Evolutionary conservation across 345 rosid species (phyloP).

Genomic region (Eucalyptus leucophloia): DNA sequence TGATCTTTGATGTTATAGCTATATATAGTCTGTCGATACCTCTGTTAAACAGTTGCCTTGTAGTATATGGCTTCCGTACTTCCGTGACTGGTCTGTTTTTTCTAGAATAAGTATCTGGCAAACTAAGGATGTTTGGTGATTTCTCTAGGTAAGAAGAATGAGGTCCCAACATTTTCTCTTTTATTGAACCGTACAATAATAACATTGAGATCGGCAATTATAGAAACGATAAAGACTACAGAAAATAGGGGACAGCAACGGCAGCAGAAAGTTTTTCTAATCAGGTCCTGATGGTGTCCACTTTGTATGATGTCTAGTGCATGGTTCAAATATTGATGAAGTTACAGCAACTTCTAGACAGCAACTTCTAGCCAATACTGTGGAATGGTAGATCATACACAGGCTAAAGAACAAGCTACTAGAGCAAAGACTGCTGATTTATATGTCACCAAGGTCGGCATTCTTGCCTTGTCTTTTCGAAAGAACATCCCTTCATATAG

Average conservation of each 20-base stretch:
- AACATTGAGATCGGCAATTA: neutral
- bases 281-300: neutral
- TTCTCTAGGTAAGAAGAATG: neutral
- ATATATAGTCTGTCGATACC: neutral
- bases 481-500: conserved; percentile 15
- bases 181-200: neutral
- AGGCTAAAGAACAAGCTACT: conserved; percentile 5
- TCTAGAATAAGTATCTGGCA: neutral
- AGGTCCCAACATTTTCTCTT: neutral
- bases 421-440: conserved; percentile 9
- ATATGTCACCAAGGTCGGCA: conserved; percentile 14
- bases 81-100: neutral
- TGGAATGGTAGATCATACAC: neutral
- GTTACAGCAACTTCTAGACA: neutral
- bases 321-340: neutral
- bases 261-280: neutral
- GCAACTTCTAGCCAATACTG: neutral
- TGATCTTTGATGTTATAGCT: neutral
- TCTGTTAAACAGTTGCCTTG: neutral
- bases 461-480: conserved; percentile 22
- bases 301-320: neutral
- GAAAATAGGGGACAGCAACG: neutral
- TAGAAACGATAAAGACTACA: neutral
- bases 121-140: neutral
- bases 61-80: neutral